These are phyloP conservation scores for Trichoderma pleuroti DNA, from an alignment of 2,329 filamentous ascomycete genomes.

Conservation along the genomic window DNA sequence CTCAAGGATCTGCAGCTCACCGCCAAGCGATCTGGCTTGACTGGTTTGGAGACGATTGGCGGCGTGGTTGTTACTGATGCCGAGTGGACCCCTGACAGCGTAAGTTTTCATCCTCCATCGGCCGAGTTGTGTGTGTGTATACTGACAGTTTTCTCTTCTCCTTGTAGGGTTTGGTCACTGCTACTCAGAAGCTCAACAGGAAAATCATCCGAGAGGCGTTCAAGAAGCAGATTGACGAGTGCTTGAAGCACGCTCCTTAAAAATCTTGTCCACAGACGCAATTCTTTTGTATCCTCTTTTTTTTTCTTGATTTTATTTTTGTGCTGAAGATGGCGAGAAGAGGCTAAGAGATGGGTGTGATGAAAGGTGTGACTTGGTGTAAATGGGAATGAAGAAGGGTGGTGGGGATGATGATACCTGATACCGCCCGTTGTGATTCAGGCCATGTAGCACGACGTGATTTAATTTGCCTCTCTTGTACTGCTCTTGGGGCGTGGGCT, in stretches of 20 bases:
- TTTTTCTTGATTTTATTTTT: not conserved
- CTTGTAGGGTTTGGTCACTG: conserved; percentile 55
- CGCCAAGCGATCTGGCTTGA: conserved; percentile 64
- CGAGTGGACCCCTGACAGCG: conserved; percentile 82
- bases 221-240: conserved; percentile 48
- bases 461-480: conserved; percentile 15
- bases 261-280: not conserved
- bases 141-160: conserved; percentile 22
- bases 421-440: conserved; percentile 21
- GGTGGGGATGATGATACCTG: conserved; percentile 22
- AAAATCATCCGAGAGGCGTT: conserved; percentile 49
- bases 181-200: conserved; percentile 60
- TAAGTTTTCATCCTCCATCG: conserved; percentile 46
- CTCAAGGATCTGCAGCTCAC: conserved; percentile 65
- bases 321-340: not conserved
- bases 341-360: not conserved
- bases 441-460: conserved; percentile 13
- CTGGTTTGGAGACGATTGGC: conserved; percentile 68
- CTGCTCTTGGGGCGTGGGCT: conserved; percentile 7
- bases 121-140: not conserved
- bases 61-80: conserved; percentile 77
- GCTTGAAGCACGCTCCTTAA: conserved; percentile 32
- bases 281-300: not conserved
- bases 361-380: not conserved
- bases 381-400: not conserved